Conservation (phyloP, 2,329 filamentous ascomycete species). For the Microcyclospora pomicola region DNA sequence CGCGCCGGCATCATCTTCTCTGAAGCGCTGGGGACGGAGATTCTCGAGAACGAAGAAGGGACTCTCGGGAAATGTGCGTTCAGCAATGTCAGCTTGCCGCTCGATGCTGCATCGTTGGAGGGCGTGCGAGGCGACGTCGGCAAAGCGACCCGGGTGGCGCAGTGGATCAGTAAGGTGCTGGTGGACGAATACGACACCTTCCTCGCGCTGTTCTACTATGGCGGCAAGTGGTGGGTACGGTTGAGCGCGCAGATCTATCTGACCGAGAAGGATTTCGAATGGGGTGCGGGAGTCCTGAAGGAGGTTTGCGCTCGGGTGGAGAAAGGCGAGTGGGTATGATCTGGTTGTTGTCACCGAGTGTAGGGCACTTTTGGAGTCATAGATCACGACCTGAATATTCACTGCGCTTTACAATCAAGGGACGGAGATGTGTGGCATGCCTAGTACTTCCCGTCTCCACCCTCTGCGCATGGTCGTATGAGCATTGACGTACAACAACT, state of each 20-base stretch:
- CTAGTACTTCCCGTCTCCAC: too few relatives aligned
- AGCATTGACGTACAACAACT: too few relatives aligned
- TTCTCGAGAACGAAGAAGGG: constrained; percentile 51
- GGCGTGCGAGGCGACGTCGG: constrained; percentile 20
- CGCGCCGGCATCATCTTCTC: constrained; percentile 50
- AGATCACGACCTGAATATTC: too few relatives aligned
- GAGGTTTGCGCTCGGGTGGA: constrained; percentile 40
- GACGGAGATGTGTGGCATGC: too few relatives aligned
- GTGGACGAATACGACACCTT: constrained; percentile 57
- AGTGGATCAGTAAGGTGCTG: constrained; percentile 27
- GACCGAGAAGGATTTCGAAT: constrained; percentile 65
- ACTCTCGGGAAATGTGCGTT: constrained; percentile 47
- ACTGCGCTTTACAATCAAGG: too few relatives aligned
- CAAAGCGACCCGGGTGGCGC: constrained; percentile 24
- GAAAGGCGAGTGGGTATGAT: constrained; percentile 26
- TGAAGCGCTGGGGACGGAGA: constrained; percentile 50
- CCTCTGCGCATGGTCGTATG: too few relatives aligned
- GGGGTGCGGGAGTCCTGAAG: constrained; percentile 46
- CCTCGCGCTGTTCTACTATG: constrained; percentile 49
- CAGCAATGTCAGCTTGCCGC: constrained; percentile 53
- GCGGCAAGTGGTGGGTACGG: constrained; percentile 52
- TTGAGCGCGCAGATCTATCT: constrained; percentile 75
- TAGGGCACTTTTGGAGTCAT: too few relatives aligned
- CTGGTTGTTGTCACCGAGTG: too few relatives aligned
- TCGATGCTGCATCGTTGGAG: constrained; percentile 28